A percentile compares a stretch with the other conserved stretches of the same genome.
These are phyloP conservation scores for Hemileia vastatrix DNA, from an alignment of 1,284 basidiomycete genomes.

Conservation along the genomic window DNA sequence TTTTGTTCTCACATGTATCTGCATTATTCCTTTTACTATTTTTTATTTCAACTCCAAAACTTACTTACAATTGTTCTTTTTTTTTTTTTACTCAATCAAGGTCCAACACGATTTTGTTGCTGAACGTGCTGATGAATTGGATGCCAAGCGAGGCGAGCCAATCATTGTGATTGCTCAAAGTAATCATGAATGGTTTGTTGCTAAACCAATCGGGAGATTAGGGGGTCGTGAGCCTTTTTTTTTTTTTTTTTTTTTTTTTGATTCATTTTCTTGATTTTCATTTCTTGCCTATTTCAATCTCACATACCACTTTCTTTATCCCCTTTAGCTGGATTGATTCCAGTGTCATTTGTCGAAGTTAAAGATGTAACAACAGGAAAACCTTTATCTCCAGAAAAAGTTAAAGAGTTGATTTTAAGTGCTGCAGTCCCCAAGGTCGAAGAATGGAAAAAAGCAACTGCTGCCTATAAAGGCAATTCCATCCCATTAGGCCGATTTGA, in stretches of 20 bases:
- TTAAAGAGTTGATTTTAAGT: constrained; percentile 67
- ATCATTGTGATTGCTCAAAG: constrained; percentile 53
- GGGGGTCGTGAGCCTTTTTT: constrained; percentile 11
- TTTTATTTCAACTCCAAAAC: background rate
- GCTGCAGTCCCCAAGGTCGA: constrained; percentile 86
- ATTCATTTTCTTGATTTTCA: no score
- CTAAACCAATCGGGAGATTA: constrained; percentile 15
- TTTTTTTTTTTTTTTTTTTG: background rate
- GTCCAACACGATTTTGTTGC: constrained; percentile 8
- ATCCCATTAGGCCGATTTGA: constrained; percentile 89
- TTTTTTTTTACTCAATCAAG: constrained; percentile 1
- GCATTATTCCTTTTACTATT: background rate
- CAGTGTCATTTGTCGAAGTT: constrained; percentile 90
- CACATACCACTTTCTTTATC: no score
- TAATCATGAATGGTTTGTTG: constrained; percentile 47
- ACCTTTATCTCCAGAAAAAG: constrained; percentile 48
- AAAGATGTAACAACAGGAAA: constrained; percentile 72
- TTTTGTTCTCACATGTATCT: background rate
- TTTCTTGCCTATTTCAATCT: no score
- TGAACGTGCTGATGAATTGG: constrained; percentile 15
- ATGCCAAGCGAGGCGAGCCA: constrained; percentile 6
- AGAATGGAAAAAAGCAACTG: constrained; percentile 93
- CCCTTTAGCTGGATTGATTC: constrained; percentile 84
- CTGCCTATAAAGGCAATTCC: constrained; percentile 89
- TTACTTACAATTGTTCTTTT: background rate